Base-by-base conservation (phyloP, 1,284 basidiomycete species). In the Apiotrichum sp. region DNA sequence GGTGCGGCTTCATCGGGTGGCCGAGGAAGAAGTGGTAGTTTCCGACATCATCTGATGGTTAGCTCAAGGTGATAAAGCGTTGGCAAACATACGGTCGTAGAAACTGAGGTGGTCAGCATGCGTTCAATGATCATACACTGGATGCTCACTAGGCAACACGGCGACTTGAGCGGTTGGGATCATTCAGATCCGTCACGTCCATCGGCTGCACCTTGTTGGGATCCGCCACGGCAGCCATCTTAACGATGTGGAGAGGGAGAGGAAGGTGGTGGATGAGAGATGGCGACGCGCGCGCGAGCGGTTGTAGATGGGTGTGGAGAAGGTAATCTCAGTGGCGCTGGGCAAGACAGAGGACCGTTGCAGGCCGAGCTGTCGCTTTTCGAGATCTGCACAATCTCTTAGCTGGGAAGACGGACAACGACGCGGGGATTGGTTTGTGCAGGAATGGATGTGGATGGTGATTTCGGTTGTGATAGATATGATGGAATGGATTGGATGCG, bases 1-100 rank as follows among this genome's bases (percentile, higher is more conserved):
- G 82, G 71, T 93, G 91, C 0, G 93, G 93, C 75, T 96, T 96
- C 91, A 97, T 96, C 39, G 87, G 88, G 67, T 95, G 91, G 2
- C 87, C 87, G 40, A 88, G 80, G 47, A 90, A 91, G 72, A 93
- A 96, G 11, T 87, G 89, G 63, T 73, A 76, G 57, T 76, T 75
- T 22, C 74, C 73, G 9, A 74, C 75, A 58, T 77, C 75, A 44
- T 62, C 62, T 64, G 51, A 8, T 16, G 7, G 47, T 50, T 38
- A 35, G 50, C 3, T 4, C 16, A 29, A 8, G 14, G 2, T 35
- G 29, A 38, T 38, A 13, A 16, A 11, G 44, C n/a, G n/a, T 34
- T 2, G 13, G 13, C 36, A 22, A 3, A 60, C 65, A 54, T 47
- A 69, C 68, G 64, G 52, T 71, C 69, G 38, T 71, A 71, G 55